Base-by-base conservation (phyloP, 2,329 filamentous ascomycete species). In the Penicillium brasilianum region DNA sequence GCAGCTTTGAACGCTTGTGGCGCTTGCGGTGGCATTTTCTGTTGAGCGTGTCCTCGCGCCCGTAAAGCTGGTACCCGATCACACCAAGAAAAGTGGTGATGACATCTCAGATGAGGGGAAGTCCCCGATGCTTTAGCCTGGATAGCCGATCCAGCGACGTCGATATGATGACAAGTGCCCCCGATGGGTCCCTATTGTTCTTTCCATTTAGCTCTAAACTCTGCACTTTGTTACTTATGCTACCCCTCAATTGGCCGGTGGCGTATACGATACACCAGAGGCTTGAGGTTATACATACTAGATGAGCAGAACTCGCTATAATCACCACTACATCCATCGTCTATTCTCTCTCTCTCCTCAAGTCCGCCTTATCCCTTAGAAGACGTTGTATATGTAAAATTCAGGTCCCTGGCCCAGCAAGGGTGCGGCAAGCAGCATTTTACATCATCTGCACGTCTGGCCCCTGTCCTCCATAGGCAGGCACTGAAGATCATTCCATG, bases 151-250 rank as follows among this genome's bases (percentile, higher is more conserved):
- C 37, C 44, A 41, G 14, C 61, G 58, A 63, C 62, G 64, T 69
- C 54, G 46, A 60, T 64, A 68, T 69, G 66, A 69, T 69, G 67
- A 28, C 64, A 62, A 49, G 55, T 44, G 36, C 56, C 44, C 6
- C 37, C 49, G n/a, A 39, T 14, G 14, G 25, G 14, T 51, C 18
- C 43, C 16, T 43, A 18, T 13, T 30, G 3, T 3, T 48, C 22
- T 25, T 25, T 28, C 25, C 25, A n/a, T 8, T 48, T 11, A 16
- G 44, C 25, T 30, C 44, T 48, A 25, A 43, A 43, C 18, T 43
- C 18, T 43, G 39, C 39, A 22, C 10, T 20, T 20, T 8, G 39
- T 18, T 8, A 13, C 22, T 25, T 30, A 20, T 46, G 20, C 16
- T 36, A 25, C 43, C 18, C 43, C 20, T 39, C 22, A 30, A 36